A percentile compares a stretch with the other conserved stretches of the same genome.
Conservation (phyloP, 306 rosid species). For the Cucumis cinereus region DNA sequence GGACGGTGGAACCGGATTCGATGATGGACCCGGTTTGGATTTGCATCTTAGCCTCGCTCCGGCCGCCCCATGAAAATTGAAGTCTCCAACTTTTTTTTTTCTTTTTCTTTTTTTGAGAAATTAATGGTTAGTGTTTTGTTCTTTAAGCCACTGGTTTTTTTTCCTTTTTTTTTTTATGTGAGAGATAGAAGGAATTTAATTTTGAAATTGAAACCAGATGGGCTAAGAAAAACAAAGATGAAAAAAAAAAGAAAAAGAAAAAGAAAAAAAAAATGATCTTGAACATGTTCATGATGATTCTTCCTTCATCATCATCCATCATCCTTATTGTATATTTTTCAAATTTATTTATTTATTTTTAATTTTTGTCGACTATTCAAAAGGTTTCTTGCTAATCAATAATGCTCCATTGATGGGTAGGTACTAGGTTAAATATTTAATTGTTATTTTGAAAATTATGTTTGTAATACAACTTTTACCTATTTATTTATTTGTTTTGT, state of each 20-base stretch:
- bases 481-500: too few species aligned
- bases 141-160: neutral
- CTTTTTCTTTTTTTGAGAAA: neutral
- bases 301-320: neutral
- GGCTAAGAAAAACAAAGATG: neutral
- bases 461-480: too few species aligned
- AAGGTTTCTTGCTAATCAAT: too few species aligned
- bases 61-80: constrained; percentile 29
- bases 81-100: neutral
- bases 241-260: neutral
- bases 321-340: neutral
- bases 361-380: neutral
- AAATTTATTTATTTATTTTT: constrained; percentile 8
- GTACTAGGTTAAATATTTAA: neutral
- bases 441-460: too few species aligned
- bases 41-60: constrained; percentile 83
- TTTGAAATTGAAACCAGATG: neutral
- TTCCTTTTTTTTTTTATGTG: neutral
- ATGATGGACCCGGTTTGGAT: constrained; percentile 74
- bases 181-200: neutral
- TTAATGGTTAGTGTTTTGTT: neutral
- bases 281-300: neutral
- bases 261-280: neutral
- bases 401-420: neutral
- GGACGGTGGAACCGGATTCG: constrained; percentile 56